These are phyloP conservation scores for Fusarium virguliforme DNA, from an alignment of 2,329 filamentous ascomycete genomes.

Conservation along the genomic window DNA sequence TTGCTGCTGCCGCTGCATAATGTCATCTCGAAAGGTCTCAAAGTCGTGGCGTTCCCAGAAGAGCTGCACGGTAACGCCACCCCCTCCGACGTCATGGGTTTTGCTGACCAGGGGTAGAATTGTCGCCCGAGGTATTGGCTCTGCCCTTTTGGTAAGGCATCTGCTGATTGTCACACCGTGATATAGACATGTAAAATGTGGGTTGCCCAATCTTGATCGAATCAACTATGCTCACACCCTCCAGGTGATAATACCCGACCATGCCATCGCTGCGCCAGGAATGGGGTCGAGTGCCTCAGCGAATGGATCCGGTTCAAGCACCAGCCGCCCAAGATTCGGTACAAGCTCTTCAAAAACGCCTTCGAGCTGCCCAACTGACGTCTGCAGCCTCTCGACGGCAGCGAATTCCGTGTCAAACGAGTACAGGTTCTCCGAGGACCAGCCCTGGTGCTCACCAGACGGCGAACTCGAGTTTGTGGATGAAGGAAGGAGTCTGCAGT, in stretches of 20 bases:
- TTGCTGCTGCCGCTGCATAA: not conserved
- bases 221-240: not conserved
- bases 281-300: slow-evolving; percentile 9
- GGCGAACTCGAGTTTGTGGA: not conserved
- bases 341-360: not conserved
- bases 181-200: slow-evolving; percentile 3
- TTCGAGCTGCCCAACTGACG: not conserved
- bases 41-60: not conserved
- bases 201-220: not conserved
- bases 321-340: slow-evolving; percentile 11
- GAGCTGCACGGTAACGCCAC: not conserved
- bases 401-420: not conserved
- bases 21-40: not conserved
- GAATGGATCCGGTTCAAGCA: slow-evolving; percentile 14
- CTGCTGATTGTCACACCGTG: not conserved
- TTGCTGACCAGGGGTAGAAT: not conserved
- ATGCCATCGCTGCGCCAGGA: slow-evolving; percentile 8
- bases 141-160: not conserved
- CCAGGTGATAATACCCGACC: not conserved
- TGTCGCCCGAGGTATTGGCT: not conserved
- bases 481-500: slow-evolving; percentile 3
- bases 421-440: not conserved
- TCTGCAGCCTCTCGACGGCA: not conserved
- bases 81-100: not conserved
- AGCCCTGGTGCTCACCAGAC: not conserved